Percentiles rank a stretch among this genome's conserved stretches.
These are phyloP conservation scores for Sinapis alba DNA, from an alignment of 441 rosid species.

Conservation along the genomic window DNA sequence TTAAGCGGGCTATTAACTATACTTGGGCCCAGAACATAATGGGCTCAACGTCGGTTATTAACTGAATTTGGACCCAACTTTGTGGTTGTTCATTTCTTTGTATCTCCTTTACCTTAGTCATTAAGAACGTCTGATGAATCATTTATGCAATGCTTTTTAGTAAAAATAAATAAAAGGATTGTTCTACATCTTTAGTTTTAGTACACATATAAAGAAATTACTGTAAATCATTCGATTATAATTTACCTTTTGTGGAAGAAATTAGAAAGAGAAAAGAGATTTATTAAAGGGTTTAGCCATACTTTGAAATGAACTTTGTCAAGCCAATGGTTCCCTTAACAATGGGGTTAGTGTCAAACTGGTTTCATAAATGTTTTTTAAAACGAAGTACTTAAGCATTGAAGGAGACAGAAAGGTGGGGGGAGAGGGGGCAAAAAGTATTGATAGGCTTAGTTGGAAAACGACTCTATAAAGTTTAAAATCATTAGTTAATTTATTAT, in stretches of 20 bases:
- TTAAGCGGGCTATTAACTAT: neutral
- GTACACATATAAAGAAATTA: conserved; percentile 5
- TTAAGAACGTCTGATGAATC: conserved; percentile 11
- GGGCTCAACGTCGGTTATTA: conserved; percentile 6
- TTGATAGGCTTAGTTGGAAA: conserved; percentile 38
- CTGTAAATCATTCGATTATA: conserved; percentile 1
- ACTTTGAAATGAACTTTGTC: conserved; percentile 7
- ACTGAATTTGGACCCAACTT: neutral
- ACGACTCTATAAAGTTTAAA: conserved; percentile 23
- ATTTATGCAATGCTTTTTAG: neutral
- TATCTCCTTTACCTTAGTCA: conserved; percentile 19
- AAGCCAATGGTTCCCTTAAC: conserved; percentile 20
- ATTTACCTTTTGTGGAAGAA: conserved; percentile 7
- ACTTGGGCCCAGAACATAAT: conserved; percentile 6
- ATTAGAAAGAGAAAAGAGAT: conserved; percentile 21
- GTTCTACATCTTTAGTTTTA: neutral
- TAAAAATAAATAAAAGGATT: neutral
- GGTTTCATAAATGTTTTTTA: no score
- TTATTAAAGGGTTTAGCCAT: conserved; percentile 24
- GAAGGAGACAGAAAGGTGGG: conserved; percentile 27
- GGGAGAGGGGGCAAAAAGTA: neutral
- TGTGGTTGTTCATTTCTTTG: neutral
- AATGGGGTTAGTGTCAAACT: conserved; percentile 16
- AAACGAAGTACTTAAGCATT: conserved; percentile 18
- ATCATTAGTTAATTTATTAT: conserved; percentile 12